Conservation (phyloP, 306 rosid species). For the Astragalus membranaceus region DNA sequence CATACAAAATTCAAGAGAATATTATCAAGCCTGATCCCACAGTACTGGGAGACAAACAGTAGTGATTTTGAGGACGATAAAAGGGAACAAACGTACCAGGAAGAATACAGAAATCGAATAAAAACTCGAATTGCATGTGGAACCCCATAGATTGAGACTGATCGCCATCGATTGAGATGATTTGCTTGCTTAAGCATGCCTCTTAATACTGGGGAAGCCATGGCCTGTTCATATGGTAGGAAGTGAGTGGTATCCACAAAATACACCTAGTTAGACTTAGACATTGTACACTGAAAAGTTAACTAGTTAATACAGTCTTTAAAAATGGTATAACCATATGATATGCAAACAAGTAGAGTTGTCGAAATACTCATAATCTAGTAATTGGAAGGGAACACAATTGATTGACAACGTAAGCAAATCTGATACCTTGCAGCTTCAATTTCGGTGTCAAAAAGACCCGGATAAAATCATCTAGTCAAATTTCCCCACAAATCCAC, state of each 20-base stretch:
- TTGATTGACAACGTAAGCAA: too few relatives aligned
- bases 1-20: not conserved
- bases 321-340: too few relatives aligned
- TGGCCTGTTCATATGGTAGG: slow-evolving; percentile 40
- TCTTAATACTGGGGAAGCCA: slow-evolving; percentile 69
- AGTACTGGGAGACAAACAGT: not conserved
- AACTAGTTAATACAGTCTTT: too few relatives aligned
- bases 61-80: not conserved
- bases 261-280: too few relatives aligned
- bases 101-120: slow-evolving; percentile 67
- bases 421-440: too few relatives aligned
- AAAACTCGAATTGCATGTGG: slow-evolving; percentile 70
- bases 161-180: slow-evolving; percentile 17
- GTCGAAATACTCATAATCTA: too few relatives aligned
- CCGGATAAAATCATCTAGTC: too few relatives aligned
- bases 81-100: slow-evolving; percentile 40
- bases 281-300: too few relatives aligned
- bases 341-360: too few relatives aligned
- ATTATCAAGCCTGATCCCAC: not conserved
- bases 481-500: too few relatives aligned
- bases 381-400: too few relatives aligned
- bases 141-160: slow-evolving; percentile 62
- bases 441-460: too few relatives aligned
- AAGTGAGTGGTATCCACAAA: slow-evolving; percentile 6
- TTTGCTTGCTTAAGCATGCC: slow-evolving; percentile 48